Percentiles rank a stretch among this genome's conserved stretches.
Evolutionary conservation across 148 eudicot genomes (phyloP).

Genomic region (Amaranthus palmeri): DNA sequence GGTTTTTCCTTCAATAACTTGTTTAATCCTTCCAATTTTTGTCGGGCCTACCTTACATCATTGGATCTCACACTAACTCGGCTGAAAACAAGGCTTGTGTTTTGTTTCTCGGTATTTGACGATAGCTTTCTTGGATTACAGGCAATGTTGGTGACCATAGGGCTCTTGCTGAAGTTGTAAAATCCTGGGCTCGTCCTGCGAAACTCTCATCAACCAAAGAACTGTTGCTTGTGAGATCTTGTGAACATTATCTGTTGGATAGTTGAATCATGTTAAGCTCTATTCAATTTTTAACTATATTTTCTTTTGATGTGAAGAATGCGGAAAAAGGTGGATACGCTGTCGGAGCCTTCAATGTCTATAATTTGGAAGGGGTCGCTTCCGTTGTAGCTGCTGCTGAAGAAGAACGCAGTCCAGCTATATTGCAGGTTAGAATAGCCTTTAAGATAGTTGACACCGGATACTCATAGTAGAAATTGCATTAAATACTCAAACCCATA

Average conservation of each 20-base stretch:
- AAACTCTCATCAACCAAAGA: conserved; percentile 70
- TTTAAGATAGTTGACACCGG: not conserved
- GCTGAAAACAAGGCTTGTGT: not conserved
- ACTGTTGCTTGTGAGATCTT: conserved; percentile 58
- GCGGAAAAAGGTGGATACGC: conserved; percentile 95
- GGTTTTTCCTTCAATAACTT: not conserved
- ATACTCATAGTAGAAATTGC: not conserved
- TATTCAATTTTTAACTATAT: conserved; percentile 14
- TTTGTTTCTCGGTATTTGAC: conserved; percentile 7
- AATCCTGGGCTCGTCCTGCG: conserved; percentile 69
- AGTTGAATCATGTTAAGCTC: not conserved
- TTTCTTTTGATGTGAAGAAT: conserved; percentile 38
- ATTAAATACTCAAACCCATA: not conserved
- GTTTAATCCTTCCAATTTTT: conserved; percentile 1
- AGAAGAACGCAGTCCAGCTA: conserved; percentile 82
- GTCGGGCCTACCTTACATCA: not conserved
- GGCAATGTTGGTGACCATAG: conserved; percentile 90
- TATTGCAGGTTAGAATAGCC: conserved; percentile 67
- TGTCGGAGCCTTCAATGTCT: conserved; percentile 96
- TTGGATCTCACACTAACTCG: not conserved
- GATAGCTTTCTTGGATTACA: conserved; percentile 19
- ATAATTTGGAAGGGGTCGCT: conserved; percentile 91
- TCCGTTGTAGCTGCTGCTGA: conserved; percentile 97
- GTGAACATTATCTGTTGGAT: not conserved
- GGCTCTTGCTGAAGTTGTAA: conserved; percentile 88